These are phyloP conservation scores for Besnoitia besnoiti DNA, from an alignment of 169 alveolate species.

Conservation along the genomic window DNA sequence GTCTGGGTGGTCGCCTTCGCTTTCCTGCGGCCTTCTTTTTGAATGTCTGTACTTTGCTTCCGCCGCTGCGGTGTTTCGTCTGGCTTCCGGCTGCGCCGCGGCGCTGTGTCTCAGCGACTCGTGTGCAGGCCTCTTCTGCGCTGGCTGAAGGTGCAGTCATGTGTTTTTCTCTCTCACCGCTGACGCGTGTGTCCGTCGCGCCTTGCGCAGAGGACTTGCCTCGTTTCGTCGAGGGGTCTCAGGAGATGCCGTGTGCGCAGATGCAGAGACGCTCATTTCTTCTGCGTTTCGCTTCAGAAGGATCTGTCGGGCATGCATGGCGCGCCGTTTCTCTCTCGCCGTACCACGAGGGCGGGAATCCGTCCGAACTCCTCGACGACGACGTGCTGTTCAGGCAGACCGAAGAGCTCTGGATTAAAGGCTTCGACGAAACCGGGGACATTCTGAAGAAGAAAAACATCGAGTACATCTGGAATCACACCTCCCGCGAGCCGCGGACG, in stretches of 20 bases:
- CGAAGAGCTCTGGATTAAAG: constrained; percentile 74
- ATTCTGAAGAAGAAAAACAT: constrained; percentile 63
- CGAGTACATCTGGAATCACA: constrained; percentile 59
- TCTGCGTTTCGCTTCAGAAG: constrained; percentile 28
- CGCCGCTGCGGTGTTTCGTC: too few species aligned
- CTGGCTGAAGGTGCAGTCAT: too few species aligned
- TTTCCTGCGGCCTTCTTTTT: too few species aligned
- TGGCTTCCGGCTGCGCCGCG: too few species aligned
- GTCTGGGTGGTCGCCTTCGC: too few species aligned
- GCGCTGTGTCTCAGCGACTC: too few species aligned
- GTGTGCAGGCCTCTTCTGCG: too few species aligned
- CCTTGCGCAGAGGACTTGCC: too few species aligned
- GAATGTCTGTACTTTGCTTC: too few species aligned
- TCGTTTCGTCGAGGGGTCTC: background rate
- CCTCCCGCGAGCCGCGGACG: constrained; percentile 24
- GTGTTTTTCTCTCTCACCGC: too few species aligned
- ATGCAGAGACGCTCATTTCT: background rate
- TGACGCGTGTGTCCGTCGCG: background rate
- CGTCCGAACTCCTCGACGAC: constrained; percentile 72
- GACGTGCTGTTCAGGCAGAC: constrained; percentile 77
- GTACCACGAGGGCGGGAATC: constrained; percentile 75
- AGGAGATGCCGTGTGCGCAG: background rate
- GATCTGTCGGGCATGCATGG: constrained; percentile 66
- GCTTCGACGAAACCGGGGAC: constrained; percentile 79
- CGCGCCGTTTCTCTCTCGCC: constrained; percentile 77